Evolutionary conservation across 805 yeast genomes (phyloP).

Genomic region (Zygosaccharomyces rouxii): DNA sequence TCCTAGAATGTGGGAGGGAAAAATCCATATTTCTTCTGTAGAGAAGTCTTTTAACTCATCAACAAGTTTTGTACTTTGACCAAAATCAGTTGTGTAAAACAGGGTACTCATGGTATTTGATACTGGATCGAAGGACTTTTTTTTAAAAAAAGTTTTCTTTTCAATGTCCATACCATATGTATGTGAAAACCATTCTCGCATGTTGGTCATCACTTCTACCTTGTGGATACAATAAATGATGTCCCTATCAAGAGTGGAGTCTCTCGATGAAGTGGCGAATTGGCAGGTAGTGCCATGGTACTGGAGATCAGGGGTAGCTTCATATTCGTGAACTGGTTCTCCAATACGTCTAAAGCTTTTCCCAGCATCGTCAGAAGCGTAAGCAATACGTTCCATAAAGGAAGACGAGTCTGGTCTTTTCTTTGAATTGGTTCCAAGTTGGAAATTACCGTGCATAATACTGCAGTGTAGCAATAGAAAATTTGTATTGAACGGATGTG

Average conservation of each 20-base stretch:
- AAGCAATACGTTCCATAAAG: neutral
- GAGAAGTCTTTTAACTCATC: conserved; percentile 28
- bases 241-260: conserved; percentile 16
- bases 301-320: neutral
- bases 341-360: conserved; percentile 1
- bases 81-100: conserved; percentile 46
- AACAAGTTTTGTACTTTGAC: conserved; percentile 43
- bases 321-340: neutral
- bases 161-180: no score
- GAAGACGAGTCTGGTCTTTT: no score
- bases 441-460: conserved; percentile 6
- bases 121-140: neutral
- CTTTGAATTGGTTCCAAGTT: no score
- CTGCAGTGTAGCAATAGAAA: conserved; percentile 13
- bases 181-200: conserved; percentile 13
- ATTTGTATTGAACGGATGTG: conserved; percentile 20
- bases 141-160: neutral
- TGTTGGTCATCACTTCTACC: no score
- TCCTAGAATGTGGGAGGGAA: conserved; percentile 23
- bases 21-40: conserved; percentile 16
- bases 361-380: neutral
- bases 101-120: neutral
- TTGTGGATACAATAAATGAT: no score
- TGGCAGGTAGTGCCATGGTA: conserved; percentile 11
- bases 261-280: conserved; percentile 15